These are phyloP conservation scores for Wallacemonas rigidus DNA, from an alignment of 208 protist genomes.

Conservation along the genomic window DNA sequence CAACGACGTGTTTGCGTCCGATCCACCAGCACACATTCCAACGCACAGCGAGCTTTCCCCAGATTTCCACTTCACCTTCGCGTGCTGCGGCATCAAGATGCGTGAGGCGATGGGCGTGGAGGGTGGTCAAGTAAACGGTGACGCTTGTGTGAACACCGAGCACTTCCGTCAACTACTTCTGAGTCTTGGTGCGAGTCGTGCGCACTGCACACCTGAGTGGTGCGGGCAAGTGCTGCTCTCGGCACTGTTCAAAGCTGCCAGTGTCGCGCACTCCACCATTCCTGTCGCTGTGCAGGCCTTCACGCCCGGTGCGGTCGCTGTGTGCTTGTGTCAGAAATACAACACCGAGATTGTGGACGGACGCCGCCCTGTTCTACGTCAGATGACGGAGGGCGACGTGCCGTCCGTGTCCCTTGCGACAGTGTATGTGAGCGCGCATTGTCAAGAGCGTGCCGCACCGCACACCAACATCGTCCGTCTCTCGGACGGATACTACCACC, in stretches of 20 bases:
- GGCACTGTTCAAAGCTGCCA: slow-evolving; percentile 38
- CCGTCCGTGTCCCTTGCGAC: slow-evolving; percentile 57
- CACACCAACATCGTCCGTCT: slow-evolving; percentile 67
- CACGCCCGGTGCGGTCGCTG: slow-evolving; percentile 21
- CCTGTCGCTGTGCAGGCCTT: slow-evolving; percentile 25
- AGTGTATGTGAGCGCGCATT: slow-evolving; percentile 46
- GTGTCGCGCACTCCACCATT: slow-evolving; percentile 3
- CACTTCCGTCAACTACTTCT: slow-evolving; percentile 58
- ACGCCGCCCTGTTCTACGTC: slow-evolving; percentile 57
- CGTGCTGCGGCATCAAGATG: slow-evolving; percentile 3
- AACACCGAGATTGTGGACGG: slow-evolving; percentile 80
- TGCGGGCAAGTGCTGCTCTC: slow-evolving; percentile 53
- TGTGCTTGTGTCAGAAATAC: slow-evolving; percentile 72
- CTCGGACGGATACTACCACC: slow-evolving; percentile 76
- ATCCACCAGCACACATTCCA: neutral
- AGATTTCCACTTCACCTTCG: slow-evolving; percentile 19
- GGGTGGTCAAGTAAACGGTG: neutral
- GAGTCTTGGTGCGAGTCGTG: slow-evolving; percentile 37
- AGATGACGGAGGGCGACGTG: slow-evolving; percentile 74
- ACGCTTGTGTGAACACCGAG: neutral
- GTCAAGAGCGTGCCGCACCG: slow-evolving; percentile 42
- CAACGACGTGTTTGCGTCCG: neutral
- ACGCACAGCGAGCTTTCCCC: neutral
- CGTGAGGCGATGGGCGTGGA: slow-evolving; percentile 3
- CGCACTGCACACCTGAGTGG: slow-evolving; percentile 49